A percentile compares a stretch with the other conserved stretches of the same genome.
Evolutionary conservation across 225 moss, liverwort and hornwort species (phyloP).

Genomic region (Asterella californica): DNA sequence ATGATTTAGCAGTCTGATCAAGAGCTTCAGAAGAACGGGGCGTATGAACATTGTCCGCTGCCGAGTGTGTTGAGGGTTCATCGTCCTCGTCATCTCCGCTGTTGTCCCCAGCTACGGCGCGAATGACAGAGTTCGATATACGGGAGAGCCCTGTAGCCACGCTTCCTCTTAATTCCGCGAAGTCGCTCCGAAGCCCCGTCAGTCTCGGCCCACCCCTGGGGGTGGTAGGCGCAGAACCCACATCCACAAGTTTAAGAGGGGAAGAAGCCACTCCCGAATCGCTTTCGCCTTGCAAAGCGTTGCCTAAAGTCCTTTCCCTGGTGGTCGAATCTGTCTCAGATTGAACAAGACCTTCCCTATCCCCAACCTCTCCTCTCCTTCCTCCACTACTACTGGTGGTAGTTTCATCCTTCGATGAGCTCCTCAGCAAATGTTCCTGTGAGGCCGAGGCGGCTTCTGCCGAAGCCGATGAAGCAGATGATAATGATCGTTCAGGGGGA

Average conservation of each 20-base stretch:
- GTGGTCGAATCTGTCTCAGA: neutral
- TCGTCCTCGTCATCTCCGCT: conserved; percentile 44
- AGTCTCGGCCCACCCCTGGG: conserved; percentile 56
- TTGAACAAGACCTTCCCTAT: neutral
- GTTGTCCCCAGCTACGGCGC: conserved; percentile 60
- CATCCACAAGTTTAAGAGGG: conserved; percentile 9
- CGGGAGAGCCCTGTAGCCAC: conserved; percentile 82
- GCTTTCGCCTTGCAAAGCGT: conserved; percentile 7
- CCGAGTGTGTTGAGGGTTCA: conserved; percentile 31
- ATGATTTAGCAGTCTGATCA: conserved; percentile 33
- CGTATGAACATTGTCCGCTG: conserved; percentile 36
- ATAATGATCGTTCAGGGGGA: conserved; percentile 31
- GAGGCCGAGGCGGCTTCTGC: conserved; percentile 4
- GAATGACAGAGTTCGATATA: conserved; percentile 66
- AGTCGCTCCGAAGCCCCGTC: conserved; percentile 81
- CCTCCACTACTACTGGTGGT: neutral
- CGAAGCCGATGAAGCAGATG: conserved; percentile 8
- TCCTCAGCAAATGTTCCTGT: conserved; percentile 11
- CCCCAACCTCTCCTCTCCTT: neutral
- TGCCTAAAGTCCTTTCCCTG: conserved; percentile 5
- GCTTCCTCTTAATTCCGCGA: conserved; percentile 83
- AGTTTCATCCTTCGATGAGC: conserved; percentile 24
- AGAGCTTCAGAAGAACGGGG: conserved; percentile 21
- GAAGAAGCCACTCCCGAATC: neutral
- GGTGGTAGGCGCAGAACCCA: conserved; percentile 31